Base-by-base conservation (phyloP, 257 asterid genomes). In the Solanum dulcamara region DNA sequence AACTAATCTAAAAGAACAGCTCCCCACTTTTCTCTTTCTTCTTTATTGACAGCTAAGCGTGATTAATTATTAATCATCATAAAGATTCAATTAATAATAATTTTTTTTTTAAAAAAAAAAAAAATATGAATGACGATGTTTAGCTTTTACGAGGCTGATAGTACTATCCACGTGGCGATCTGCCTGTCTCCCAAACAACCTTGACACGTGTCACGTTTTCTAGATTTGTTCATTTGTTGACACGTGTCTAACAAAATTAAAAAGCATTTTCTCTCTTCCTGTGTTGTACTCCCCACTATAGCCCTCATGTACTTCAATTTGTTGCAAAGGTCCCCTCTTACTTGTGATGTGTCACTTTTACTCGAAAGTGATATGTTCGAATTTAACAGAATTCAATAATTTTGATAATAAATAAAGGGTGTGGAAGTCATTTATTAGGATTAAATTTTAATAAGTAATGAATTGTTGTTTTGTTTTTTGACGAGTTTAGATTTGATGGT, bases 71-170 rank as follows among this genome's bases (percentile, higher is more conserved):
- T 67, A 53, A 64, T 82, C 57, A 37, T 24, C 13, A 22, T 17
- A 24, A 38, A 59, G 10, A n/a, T 37, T 60, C 18, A 33, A 57
- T 81, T 35, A 51, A 33, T 32, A 53, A 81, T 6, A 3, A 10
- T 38, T 11, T 37, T 24, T 24, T 53, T 18, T 35, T 35, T 35
- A 35, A 4, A 53, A 51, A 60, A 24, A 51, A 28, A 32, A 18
- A 5, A 17, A 80, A 5, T 32, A 68, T 48, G 81, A 72, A 50
- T 11, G 85, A 85, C 87, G 81, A 81, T 62, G 77, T 59, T 75
- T 84, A 85, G 81, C 87, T 83, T 83, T 87, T 87, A 75, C 85
- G 85, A 89, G 89, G 90, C 88, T 81, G 84, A 87, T 55, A 44
- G 35, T 66, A 55, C 53, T n/a, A 20, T 38, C 88, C 89, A 87